These are phyloP conservation scores for Davidsoniella australis DNA, from an alignment of 2,329 filamentous ascomycete genomes.

Conservation along the genomic window DNA sequence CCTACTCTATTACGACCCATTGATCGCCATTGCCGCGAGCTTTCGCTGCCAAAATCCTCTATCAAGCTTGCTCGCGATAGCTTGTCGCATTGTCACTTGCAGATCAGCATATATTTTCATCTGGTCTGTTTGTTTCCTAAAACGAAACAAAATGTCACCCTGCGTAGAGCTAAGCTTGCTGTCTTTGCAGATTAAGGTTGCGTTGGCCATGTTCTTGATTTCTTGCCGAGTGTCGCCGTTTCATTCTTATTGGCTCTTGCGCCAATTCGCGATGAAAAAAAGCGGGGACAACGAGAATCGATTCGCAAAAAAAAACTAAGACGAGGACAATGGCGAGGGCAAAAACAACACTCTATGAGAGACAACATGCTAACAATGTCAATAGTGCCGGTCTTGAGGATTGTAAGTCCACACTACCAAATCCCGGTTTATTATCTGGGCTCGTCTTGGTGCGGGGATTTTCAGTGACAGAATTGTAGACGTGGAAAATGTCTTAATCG, in stretches of 20 bases:
- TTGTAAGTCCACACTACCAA: slow-evolving; percentile 7
- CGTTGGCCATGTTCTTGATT: background rate
- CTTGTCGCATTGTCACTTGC: background rate
- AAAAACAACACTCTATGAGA: too few relatives aligned
- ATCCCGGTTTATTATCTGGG: too few relatives aligned
- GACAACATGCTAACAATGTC: slow-evolving; percentile 6
- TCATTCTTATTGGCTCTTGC: background rate
- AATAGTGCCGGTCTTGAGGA: slow-evolving; percentile 13
- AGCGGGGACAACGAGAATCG: too few relatives aligned
- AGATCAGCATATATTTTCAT: background rate
- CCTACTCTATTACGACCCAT: slow-evolving; percentile 25
- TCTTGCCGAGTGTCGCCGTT: slow-evolving; percentile 5
- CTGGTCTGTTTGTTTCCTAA: background rate
- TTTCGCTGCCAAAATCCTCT: too few relatives aligned
- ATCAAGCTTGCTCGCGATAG: background rate
- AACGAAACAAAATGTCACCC: background rate
- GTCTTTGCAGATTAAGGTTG: background rate
- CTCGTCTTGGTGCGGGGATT: background rate
- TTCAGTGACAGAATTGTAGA: background rate
- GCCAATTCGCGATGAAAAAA: background rate
- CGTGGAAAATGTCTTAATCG: too few relatives aligned
- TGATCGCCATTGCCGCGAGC: too few relatives aligned
- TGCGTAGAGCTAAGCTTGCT: background rate
- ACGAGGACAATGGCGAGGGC: too few relatives aligned
- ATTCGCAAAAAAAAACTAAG: too few relatives aligned